A percentile compares a stretch with the other conserved stretches of the same genome.
phyloP scores from a whole-genome alignment of 768 basidiomycete genomes.

The Krasilnikovozyma curviuscula region DNA sequence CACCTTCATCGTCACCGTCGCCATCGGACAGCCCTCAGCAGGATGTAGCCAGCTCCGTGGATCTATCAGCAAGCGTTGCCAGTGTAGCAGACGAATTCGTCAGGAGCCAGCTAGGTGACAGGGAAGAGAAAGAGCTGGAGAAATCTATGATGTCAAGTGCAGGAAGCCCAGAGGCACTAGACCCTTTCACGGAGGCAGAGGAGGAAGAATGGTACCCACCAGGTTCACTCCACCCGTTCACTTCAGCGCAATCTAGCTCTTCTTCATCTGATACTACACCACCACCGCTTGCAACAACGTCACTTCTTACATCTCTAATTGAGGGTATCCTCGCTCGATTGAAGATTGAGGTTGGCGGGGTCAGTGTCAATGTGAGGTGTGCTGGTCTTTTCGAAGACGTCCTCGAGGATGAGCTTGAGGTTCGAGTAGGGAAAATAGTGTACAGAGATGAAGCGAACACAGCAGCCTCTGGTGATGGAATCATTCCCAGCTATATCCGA shows the following conservation, averaged over 20 bases:
- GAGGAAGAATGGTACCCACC: conserved; percentile 13
- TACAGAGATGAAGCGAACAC: background rate
- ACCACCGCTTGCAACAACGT: conserved; percentile 15
- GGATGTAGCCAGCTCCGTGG: conserved; percentile 17
- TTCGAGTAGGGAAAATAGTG: conserved; percentile 17
- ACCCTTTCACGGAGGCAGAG: conserved; percentile 2
- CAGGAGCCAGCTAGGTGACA: conserved; percentile 53
- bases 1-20: background rate
- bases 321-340: conserved; percentile 25
- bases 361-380: conserved; percentile 17
- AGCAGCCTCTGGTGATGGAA: background rate
- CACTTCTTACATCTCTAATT: conserved; percentile 25
- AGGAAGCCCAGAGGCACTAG: conserved; percentile 27
- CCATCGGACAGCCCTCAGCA: background rate
- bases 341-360: conserved; percentile 19
- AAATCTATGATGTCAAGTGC: conserved; percentile 42
- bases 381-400: background rate
- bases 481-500: background rate
- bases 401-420: conserved; percentile 16
- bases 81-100: conserved; percentile 74
- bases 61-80: conserved; percentile 57
- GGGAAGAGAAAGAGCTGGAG: conserved; percentile 51
- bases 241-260: background rate
- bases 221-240: conserved; percentile 16
- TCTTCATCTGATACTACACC: background rate